phyloP scores from a whole-genome alignment of 176 grass and related monocot genomes.

The Zea luxurians region DNA sequence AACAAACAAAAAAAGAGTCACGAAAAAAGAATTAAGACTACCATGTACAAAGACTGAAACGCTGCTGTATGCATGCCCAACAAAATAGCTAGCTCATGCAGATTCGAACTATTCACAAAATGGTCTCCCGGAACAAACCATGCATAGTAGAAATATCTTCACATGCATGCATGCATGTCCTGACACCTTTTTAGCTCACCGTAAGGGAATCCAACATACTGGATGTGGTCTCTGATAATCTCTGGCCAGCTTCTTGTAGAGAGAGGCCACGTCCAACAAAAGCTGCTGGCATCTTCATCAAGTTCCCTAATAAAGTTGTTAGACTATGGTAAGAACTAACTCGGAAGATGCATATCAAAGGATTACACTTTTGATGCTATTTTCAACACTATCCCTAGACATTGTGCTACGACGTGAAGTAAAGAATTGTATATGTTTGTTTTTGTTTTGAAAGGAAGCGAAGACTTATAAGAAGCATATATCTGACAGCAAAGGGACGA shows the following conservation, averaged over 20 bases:
- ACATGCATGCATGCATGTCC: not conserved
- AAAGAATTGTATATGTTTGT: not conserved
- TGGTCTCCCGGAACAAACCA: not conserved
- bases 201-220: conserved; percentile 36
- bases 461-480: not conserved
- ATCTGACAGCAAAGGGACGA: not conserved
- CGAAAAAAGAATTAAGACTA: not conserved
- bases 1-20: not conserved
- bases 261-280: conserved; percentile 18
- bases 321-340: conserved; percentile 26
- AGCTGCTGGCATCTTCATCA: conserved; percentile 42
- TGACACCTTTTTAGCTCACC: conserved; percentile 49
- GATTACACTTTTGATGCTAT: not conserved
- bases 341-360: not conserved
- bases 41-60: not conserved
- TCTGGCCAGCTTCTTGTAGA: conserved; percentile 33
- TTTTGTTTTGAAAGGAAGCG: no score
- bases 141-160: not conserved
- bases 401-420: not conserved
- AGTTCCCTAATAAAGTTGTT: conserved; percentile 49
- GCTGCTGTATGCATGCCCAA: not conserved
- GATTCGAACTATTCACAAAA: not conserved
- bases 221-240: conserved; percentile 42
- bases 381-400: not conserved
- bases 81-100: not conserved